Evolutionary conservation across 495 filamentous ascomycete species (phyloP).

Genomic region (Penicillium psychrofluorescens): DNA sequence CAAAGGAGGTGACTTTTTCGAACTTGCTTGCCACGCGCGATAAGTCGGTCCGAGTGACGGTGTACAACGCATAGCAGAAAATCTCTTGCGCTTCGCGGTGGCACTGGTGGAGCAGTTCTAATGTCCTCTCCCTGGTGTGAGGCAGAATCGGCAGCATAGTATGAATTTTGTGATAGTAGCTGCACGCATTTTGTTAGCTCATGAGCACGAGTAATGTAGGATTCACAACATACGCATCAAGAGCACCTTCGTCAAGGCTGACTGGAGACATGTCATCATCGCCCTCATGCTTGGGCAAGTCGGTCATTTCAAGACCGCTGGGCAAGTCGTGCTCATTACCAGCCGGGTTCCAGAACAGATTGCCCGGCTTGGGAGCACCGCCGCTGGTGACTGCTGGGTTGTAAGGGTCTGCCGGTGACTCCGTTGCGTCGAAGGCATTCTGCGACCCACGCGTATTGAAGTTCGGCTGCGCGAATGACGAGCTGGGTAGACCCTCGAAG

Average conservation of each 20-base stretch:
- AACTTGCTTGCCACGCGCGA: conserved; percentile 30
- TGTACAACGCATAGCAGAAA: conserved; percentile 62
- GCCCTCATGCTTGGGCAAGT: conserved; percentile 27
- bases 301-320: conserved; percentile 28
- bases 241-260: conserved; percentile 36
- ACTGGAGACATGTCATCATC: conserved; percentile 35
- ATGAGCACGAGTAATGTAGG: neutral
- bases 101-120: conserved; percentile 54
- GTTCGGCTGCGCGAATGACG: conserved; percentile 37
- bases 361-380: conserved; percentile 28
- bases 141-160: conserved; percentile 69
- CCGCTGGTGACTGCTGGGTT: conserved; percentile 22
- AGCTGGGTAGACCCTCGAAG: conserved; percentile 42
- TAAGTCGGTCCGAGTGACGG: conserved; percentile 32
- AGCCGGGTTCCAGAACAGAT: conserved; percentile 30
- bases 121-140: conserved; percentile 53
- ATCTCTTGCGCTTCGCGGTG: conserved; percentile 57
- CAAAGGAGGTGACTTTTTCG: conserved; percentile 32
- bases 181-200: conserved; percentile 23
- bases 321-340: conserved; percentile 31
- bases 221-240: conserved; percentile 30
- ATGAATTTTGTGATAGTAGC: conserved; percentile 67
- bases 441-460: conserved; percentile 37
- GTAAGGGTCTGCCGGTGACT: conserved; percentile 39
- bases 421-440: conserved; percentile 29